Evolutionary conservation across 2,329 filamentous ascomycete species (phyloP), one percentile per base, ranked within the genome.

Genomic region (Trichoderma citrinoviride): DNA sequence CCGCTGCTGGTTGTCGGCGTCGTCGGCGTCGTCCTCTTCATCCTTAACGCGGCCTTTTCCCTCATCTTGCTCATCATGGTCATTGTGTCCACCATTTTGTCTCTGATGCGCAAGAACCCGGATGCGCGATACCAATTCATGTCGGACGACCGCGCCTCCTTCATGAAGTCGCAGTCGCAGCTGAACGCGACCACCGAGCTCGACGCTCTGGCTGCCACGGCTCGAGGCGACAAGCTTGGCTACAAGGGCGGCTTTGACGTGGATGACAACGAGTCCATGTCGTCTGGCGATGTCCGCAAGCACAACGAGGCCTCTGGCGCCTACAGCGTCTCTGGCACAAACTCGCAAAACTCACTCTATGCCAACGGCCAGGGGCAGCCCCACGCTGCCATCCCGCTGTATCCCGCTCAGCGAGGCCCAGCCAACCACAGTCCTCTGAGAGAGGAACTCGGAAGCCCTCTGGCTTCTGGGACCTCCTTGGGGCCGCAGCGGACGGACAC

Each of bases 91-190:
- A 80, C 79, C 21, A 73, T 75, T 5, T 71, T 94, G 70, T 90
- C 92, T 53, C 87, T 97, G 73, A 87, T 92, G 75, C 91, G 92
- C 67, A 96, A 96, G 85, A 96, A 97, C 79, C 94, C 94, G 23
- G 94, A 98, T 75, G 92, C 90, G 47, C 89, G 93, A 67, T 98
- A 98, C 79, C 92, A 97, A 78, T 93, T 92, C 72, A 97, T 98
- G 93, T 90, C 90, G 62, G 94, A 98, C 73, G 94, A 98, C 77
- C 90, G 94, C 71, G 92, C 92, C 58, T 97, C 93, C 10, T 97
- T 98, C 80, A 97, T 97, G 87, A 97, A 97, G 82, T 97, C 93
- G 15, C 91, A 95, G 77, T 91, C 91, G 5, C 89, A 94, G 73
- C 82, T 97, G 61, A 86, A 78, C 52, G 80, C 83, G 17, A 92